Evolutionary conservation across 1,139 yeast genomes (phyloP).

Genomic region (Sugiyamaella xylanicola): DNA sequence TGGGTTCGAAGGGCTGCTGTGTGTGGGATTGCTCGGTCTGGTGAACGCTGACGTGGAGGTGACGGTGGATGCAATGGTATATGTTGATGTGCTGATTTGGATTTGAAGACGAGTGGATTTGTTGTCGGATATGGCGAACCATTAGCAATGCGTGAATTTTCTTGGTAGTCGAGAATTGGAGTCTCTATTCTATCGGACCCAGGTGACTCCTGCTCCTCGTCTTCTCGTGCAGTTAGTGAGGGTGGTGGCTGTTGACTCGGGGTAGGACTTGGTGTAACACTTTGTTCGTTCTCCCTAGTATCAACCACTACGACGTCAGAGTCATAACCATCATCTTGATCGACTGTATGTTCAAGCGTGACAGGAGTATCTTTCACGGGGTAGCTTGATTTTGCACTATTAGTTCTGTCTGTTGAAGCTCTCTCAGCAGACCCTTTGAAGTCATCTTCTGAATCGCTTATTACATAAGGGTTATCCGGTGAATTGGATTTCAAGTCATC

Average conservation of each 20-base stretch:
- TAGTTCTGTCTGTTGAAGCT: background rate
- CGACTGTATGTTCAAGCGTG: background rate
- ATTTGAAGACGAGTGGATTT: conserved; percentile 5
- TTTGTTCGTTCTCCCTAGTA: background rate
- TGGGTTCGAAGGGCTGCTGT: conserved; percentile 1
- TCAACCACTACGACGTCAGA: conserved; percentile 11
- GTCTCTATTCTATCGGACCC: conserved; percentile 30
- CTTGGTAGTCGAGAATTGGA: conserved; percentile 1
- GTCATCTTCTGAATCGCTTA: conserved; percentile 16
- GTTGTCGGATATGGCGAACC: background rate
- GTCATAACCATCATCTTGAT: conserved; percentile 4
- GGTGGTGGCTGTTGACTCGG: conserved; percentile 10
- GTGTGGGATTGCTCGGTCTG: background rate
- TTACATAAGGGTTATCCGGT: conserved; percentile 9
- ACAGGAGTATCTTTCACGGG: background rate
- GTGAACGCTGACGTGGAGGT: conserved; percentile 5
- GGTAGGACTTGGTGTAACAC: background rate
- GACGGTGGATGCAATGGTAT: conserved; percentile 14
- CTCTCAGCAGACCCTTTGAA: background rate
- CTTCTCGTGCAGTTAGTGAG: conserved; percentile 17
- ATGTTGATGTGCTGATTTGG: conserved; percentile 2
- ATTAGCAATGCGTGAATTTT: background rate
- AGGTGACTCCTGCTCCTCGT: conserved; percentile 29
- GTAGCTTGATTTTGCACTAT: background rate
- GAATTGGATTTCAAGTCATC: conserved; percentile 8